These are phyloP conservation scores for Ramalina peruviana DNA, from an alignment of 495 filamentous ascomycete genomes.

Conservation along the genomic window DNA sequence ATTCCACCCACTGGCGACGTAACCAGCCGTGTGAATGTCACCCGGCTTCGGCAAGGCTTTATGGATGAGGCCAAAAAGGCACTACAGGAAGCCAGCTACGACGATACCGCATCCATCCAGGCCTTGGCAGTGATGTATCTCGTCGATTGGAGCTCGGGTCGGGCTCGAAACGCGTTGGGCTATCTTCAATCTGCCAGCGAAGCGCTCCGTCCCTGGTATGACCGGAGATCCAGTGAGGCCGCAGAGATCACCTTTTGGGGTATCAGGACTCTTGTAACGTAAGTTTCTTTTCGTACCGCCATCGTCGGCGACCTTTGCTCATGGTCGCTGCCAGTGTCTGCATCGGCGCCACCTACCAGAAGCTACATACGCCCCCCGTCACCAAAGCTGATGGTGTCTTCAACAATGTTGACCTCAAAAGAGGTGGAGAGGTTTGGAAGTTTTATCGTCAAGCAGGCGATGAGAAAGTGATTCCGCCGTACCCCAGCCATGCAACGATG, in stretches of 20 bases:
- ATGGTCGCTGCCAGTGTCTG: constrained; percentile 6
- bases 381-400: constrained; percentile 1
- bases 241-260: constrained; percentile 13
- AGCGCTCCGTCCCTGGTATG: neutral
- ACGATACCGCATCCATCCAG: constrained; percentile 19
- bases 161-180: constrained; percentile 20
- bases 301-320: neutral
- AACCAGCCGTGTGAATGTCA: constrained; percentile 11
- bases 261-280: constrained; percentile 13
- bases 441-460: constrained; percentile 13
- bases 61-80: constrained; percentile 17
- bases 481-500: constrained; percentile 8
- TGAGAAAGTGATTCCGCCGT: constrained; percentile 7
- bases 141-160: constrained; percentile 18
- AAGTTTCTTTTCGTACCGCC: neutral
- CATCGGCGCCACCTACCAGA: constrained; percentile 12
- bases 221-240: constrained; percentile 6
- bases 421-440: constrained; percentile 8
- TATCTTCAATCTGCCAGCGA: constrained; percentile 21
- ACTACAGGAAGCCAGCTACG: constrained; percentile 13
- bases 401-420: constrained; percentile 4
- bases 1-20: neutral
- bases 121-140: constrained; percentile 24
- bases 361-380: constrained; percentile 6
- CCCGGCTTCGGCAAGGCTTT: constrained; percentile 20